These are phyloP conservation scores for Coemansia sp. DNA, from an alignment of 192 early-diverging fungal species.

Conservation along the genomic window DNA sequence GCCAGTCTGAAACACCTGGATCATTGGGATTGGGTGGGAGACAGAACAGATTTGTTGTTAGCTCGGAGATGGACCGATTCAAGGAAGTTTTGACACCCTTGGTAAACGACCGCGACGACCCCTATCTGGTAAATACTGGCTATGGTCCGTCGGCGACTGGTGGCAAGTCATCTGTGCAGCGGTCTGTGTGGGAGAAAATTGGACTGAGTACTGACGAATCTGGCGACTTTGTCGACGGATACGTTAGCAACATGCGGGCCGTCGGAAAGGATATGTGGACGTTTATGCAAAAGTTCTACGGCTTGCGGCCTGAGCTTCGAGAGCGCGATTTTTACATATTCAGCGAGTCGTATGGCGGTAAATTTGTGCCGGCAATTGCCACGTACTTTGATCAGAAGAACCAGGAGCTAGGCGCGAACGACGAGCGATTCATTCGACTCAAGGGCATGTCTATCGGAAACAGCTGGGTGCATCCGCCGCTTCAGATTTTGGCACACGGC, in stretches of 20 bases:
- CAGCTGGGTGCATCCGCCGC: slow-evolving; percentile 47
- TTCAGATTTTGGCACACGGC: slow-evolving; percentile 51
- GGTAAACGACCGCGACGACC: slow-evolving; percentile 13
- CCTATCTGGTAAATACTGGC: slow-evolving; percentile 42
- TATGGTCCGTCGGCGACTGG: slow-evolving; percentile 5
- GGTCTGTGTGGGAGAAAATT: slow-evolving; percentile 38
- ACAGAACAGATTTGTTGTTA: not conserved
- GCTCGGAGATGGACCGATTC: slow-evolving; percentile 10
- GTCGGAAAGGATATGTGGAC: slow-evolving; percentile 66
- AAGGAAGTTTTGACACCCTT: not conserved
- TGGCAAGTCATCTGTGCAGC: slow-evolving; percentile 16
- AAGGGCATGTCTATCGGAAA: slow-evolving; percentile 59
- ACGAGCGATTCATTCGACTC: slow-evolving; percentile 45
- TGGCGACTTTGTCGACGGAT: slow-evolving; percentile 61
- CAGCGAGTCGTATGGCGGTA: slow-evolving; percentile 68
- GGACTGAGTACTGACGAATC: slow-evolving; percentile 33
- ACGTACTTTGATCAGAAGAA: slow-evolving; percentile 63
- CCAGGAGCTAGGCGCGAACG: slow-evolving; percentile 18
- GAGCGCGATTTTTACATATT: slow-evolving; percentile 63
- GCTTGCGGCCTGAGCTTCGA: slow-evolving; percentile 62
- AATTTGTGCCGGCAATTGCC: slow-evolving; percentile 72
- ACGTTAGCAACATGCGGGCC: slow-evolving; percentile 67
- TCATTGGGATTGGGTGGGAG: not conserved
- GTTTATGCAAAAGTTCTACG: slow-evolving; percentile 74
- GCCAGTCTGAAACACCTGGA: slow-evolving; percentile 10